A percentile compares a stretch with the other conserved stretches of the same genome.
Evolutionary conservation across 2,329 filamentous ascomycete genomes (phyloP).

Genomic region (Elsinoe perseae): DNA sequence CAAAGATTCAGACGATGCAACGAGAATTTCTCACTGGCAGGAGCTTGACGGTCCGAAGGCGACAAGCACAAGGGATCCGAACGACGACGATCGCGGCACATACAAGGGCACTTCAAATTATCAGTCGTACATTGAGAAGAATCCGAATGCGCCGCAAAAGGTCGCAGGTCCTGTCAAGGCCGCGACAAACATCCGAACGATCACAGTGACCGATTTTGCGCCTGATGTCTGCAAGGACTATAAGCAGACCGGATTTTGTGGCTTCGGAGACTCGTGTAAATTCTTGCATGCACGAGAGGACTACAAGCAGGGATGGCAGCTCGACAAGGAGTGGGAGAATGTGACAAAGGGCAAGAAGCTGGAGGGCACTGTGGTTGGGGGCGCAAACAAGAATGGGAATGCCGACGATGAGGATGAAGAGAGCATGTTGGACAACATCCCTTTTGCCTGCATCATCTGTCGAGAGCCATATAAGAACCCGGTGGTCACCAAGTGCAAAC

Average conservation of each 20-base stretch:
- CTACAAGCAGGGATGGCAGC: conserved; percentile 87
- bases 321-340: conserved; percentile 90
- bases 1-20: conserved; percentile 72
- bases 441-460: conserved; percentile 85
- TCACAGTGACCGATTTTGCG: conserved; percentile 83
- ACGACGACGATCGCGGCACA: conserved; percentile 46
- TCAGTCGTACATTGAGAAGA: conserved; percentile 69
- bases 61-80: conserved; percentile 24
- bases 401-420: conserved; percentile 53
- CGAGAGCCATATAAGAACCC: conserved; percentile 69
- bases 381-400: conserved; percentile 44
- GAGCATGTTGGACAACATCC: conserved; percentile 70
- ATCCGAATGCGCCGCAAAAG: conserved; percentile 57
- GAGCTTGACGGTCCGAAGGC: conserved; percentile 50
- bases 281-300: conserved; percentile 69
- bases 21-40: conserved; percentile 82
- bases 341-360: conserved; percentile 54
- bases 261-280: conserved; percentile 74
- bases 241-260: conserved; percentile 68
- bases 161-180: conserved; percentile 81
- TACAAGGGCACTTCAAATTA: conserved; percentile 71
- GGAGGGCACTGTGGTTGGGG: conserved; percentile 47
- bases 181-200: conserved; percentile 79
- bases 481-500: conserved; percentile 80
- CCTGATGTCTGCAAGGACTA: conserved; percentile 96